Percentiles rank a stretch among this genome's conserved stretches.
Conservation (phyloP, 169 alveolate genomes). For the Cryptosporidium tyzzeri region DNA sequence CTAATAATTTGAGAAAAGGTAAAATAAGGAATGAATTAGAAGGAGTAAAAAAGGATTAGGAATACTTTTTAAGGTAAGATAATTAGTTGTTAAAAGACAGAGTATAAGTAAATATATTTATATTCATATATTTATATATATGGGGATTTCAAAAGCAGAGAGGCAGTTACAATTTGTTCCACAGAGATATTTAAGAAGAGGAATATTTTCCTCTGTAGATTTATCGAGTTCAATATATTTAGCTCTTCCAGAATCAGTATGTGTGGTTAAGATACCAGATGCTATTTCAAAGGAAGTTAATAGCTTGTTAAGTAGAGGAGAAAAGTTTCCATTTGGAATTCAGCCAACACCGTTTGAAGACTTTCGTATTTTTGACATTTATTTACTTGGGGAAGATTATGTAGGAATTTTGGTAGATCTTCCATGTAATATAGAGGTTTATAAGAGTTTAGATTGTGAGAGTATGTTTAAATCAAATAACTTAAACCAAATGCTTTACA, state of each 20-base stretch:
- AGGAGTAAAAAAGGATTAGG: no score
- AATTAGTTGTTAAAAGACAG: background rate
- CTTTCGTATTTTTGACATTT: conserved; percentile 77
- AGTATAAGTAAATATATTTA: background rate
- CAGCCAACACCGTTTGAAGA: conserved; percentile 80
- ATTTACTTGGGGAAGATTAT: conserved; percentile 74
- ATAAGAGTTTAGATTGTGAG: conserved; percentile 87
- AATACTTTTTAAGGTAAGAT: background rate
- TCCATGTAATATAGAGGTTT: conserved; percentile 87
- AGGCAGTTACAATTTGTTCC: conserved; percentile 42
- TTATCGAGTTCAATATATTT: conserved; percentile 35
- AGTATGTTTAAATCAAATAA: conserved; percentile 84
- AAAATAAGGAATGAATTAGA: no score
- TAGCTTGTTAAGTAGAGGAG: conserved; percentile 60
- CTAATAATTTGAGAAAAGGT: background rate
- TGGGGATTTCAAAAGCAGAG: conserved; percentile 2
- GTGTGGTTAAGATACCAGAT: conserved; percentile 77
- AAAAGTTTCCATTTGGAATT: conserved; percentile 75
- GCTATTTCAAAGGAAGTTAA: conserved; percentile 72
- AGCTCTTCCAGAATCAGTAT: conserved; percentile 75
- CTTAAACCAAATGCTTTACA: conserved; percentile 79
- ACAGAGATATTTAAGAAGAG: conserved; percentile 63
- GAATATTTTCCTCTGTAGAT: conserved; percentile 70
- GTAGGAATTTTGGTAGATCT: conserved; percentile 86
- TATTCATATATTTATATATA: background rate